Evolutionary conservation across 176 grass and related monocot genomes (phyloP), one percentile per base, ranked within the genome.

Genomic region (Phragmites australis): DNA sequence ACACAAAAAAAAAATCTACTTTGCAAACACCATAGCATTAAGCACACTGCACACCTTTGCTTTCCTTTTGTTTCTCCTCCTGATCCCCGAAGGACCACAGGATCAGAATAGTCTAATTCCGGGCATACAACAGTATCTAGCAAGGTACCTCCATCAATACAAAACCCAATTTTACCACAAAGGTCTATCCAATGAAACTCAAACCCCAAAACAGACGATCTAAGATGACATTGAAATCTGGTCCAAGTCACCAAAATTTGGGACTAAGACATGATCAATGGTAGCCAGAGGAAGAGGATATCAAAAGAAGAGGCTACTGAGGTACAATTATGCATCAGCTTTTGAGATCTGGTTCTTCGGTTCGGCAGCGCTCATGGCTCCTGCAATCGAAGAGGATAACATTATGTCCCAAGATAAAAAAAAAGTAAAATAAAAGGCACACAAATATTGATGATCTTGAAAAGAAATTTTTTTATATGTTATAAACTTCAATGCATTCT

Each of bases 321-420:
- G 12, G 45, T 43, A 52, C 39, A 79, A 76, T 23, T 63, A 34
- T 30, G 31, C 23, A 67, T 46, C 22, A 4, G 11, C 61, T 19
- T 70, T 75, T 52, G 43, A 16, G 2, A 30, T 41, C 25, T 26
- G 21, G 17, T 51, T 46, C 68, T 47, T 30, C 56, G 37, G 18
- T 39, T 45, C 15, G 29, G 43, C 29, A 47, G 5, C 37, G 2
- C 27, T 77, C 55, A 34, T 64, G 19, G 34, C 6, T 83, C 72
- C 86, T 87, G 66, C 65, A 57, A n/a, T 43, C 21, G 19, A 76
- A 76, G 15, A 59, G 25, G 21, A 22, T 18, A 63, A 26, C 32
- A 45, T 77, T 9, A 69, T 8, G 54, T 53, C 77, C 21, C 48
- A 56, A 45, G 10, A 1, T 55, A 73, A 46, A 77, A 32, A 56